Conservation (phyloP, 768 basidiomycete genomes). For the Mycena pura region DNA sequence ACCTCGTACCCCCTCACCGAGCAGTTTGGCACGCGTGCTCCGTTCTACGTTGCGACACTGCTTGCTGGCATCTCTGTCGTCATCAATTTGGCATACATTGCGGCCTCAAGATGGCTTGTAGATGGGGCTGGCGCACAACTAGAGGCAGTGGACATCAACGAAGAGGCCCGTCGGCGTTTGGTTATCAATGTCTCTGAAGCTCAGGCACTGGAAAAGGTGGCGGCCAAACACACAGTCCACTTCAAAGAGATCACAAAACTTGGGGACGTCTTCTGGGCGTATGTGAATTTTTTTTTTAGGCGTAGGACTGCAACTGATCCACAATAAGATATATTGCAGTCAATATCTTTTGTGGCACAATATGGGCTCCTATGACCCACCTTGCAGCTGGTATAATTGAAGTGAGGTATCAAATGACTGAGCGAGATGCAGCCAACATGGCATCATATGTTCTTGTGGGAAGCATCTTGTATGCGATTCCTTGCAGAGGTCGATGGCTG, state of each 20-base stretch:
- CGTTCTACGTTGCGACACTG: conserved; percentile 72
- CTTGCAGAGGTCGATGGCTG: not conserved
- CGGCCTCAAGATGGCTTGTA: conserved; percentile 68
- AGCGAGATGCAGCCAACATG: conserved; percentile 63
- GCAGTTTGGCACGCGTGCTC: conserved; percentile 69
- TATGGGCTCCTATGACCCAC: conserved; percentile 82
- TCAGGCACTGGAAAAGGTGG: conserved; percentile 67
- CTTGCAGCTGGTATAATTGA: conserved; percentile 79
- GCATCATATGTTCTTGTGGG: conserved; percentile 78
- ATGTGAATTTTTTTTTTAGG: conserved; percentile 32
- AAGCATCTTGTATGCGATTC: conserved; percentile 61
- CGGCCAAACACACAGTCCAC: conserved; percentile 68
- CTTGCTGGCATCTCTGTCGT: conserved; percentile 71
- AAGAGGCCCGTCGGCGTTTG: conserved; percentile 57
- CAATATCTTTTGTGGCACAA: conserved; percentile 77
- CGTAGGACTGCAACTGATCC: conserved; percentile 10
- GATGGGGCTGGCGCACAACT: conserved; percentile 64
- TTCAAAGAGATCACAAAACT: conserved; percentile 66
- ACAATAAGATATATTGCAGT: conserved; percentile 67
- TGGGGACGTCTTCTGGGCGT: conserved; percentile 84
- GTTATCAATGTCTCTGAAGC: conserved; percentile 59
- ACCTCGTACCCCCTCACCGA: conserved; percentile 81
- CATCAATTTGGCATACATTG: conserved; percentile 73
- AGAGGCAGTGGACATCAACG: conserved; percentile 66
- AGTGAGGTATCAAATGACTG: conserved; percentile 64